Conservation (phyloP, 2,329 filamentous ascomycete species). For the Epichloe baconii region DNA sequence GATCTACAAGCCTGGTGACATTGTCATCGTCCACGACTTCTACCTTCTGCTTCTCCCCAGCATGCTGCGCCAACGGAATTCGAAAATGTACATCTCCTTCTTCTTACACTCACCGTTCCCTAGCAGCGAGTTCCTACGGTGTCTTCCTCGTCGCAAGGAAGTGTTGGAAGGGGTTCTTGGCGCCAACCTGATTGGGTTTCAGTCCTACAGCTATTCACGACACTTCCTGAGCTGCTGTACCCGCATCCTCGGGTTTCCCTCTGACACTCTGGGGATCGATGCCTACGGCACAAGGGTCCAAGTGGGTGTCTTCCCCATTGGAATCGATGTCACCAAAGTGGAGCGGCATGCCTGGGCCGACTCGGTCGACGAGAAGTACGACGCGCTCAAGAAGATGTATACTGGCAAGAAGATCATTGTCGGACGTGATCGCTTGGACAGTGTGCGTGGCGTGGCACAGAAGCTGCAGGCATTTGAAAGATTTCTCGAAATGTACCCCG, state of each 20-base stretch:
- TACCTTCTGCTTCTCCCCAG: conserved; percentile 82
- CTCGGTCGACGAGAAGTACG: conserved; percentile 57
- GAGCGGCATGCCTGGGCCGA: conserved; percentile 61
- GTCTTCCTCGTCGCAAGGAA: conserved; percentile 77
- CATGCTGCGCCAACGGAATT: conserved; percentile 72
- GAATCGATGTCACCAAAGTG: conserved; percentile 76
- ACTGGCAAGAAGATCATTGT: conserved; percentile 91
- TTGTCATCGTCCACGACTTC: conserved; percentile 89
- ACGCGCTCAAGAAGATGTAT: conserved; percentile 63
- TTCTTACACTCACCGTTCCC: conserved; percentile 92
- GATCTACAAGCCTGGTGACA: conserved; percentile 82
- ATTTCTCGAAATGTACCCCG: conserved; percentile 79
- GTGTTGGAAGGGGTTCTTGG: conserved; percentile 81
- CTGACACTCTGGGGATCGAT: conserved; percentile 72
- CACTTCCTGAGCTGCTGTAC: conserved; percentile 94
- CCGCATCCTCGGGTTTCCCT: conserved; percentile 79
- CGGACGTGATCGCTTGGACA: conserved; percentile 85
- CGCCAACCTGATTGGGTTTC: conserved; percentile 87
- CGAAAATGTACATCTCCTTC: conserved; percentile 88
- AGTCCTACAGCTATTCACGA: conserved; percentile 87
- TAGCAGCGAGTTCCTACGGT: conserved; percentile 88
- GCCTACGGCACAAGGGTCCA: conserved; percentile 81
- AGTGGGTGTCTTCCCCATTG: conserved; percentile 88
- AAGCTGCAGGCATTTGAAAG: conserved; percentile 90
- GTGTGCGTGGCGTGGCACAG: conserved; percentile 84